Evolutionary conservation across 352 stramenopile genomes (phyloP), one percentile per base, ranked within the genome.

Genomic region (Globisporangium cystogenes): DNA sequence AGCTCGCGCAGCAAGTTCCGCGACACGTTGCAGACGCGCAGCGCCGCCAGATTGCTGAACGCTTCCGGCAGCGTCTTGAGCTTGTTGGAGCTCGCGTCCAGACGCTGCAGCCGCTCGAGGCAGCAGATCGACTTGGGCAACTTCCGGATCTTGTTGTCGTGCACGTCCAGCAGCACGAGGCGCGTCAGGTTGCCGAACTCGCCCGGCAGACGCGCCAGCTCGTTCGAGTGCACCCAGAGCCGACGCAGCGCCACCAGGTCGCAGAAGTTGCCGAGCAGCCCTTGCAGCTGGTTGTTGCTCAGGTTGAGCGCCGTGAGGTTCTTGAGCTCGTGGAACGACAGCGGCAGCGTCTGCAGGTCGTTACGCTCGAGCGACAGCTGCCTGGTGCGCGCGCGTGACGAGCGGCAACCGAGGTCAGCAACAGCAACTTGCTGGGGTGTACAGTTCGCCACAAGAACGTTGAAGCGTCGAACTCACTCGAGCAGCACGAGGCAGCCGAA

Each of bases 241-340:
- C 60, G 53, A n/a, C 62, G 51, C 16, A 86, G 59, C 10, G 67
- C 42, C 3, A 45, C 36, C 20, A 86, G 46, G 41, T 82, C 57
- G 47, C 72, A 83, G 27, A 86, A 82, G 40, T 80, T 86, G 15
- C 73, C 75, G 2, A 82, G 36, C 2, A 86, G 60, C 0, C 60
- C 65, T 16, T 70, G 59, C 3, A 86, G 24, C 20, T 65, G 49
- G 35, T 86, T 86, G 43, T 59, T 52, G 44, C 72, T 78, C 40
- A 83, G 43, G 43, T 86, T 67, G 0, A 83, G 58, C 12, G 59
- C 55, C 7, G 55, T 57, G 1, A 86, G 60, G 4, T 50, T 60
- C 26, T 53, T 36, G 5, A 86, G 62, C 26, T 80, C 63, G 24
- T 73, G 60, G 39, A 86, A 82, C 11, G 75, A 86, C 21, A 86